Evolutionary conservation across 2,329 filamentous ascomycete genomes (phyloP).

Genomic region (Diaporthe helianthi): DNA sequence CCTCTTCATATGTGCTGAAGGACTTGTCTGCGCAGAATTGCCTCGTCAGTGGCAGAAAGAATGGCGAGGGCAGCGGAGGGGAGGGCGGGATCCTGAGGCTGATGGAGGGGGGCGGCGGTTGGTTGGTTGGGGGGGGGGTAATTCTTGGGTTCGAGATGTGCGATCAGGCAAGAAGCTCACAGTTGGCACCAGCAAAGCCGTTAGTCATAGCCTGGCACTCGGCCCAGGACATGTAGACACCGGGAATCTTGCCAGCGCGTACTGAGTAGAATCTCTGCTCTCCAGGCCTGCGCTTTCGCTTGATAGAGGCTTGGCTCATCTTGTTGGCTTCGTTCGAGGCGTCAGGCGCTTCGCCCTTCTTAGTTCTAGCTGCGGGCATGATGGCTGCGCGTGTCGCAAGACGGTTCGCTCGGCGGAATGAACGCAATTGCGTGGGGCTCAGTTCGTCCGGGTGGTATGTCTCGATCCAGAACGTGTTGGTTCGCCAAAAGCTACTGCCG

Average conservation of each 20-base stretch:
- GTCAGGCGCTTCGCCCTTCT: constrained; percentile 17
- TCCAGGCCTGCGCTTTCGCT: constrained; percentile 54
- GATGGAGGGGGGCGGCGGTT: no score
- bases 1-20: constrained; percentile 75
- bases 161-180: constrained; percentile 57
- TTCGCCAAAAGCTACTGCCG: constrained; percentile 8
- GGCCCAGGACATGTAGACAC: constrained; percentile 68
- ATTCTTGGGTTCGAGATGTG: background rate
- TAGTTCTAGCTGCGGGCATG: constrained; percentile 30
- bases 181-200: constrained; percentile 69
- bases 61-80: background rate
- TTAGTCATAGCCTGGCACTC: constrained; percentile 67
- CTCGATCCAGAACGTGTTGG: constrained; percentile 21
- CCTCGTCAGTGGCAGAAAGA: background rate
- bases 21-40: constrained; percentile 71
- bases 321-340: constrained; percentile 13
- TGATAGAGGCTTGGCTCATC: constrained; percentile 38
- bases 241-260: constrained; percentile 60
- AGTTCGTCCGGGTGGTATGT: constrained; percentile 1
- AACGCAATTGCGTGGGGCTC: background rate
- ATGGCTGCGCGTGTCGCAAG: constrained; percentile 25
- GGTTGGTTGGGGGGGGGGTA: background rate
- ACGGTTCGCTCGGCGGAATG: constrained; percentile 3
- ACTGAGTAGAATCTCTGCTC: constrained; percentile 70
- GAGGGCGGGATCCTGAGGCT: background rate